These are phyloP conservation scores for Dioscorea dumetorum DNA, from an alignment of 106 monocot genomes.

Conservation along the genomic window DNA sequence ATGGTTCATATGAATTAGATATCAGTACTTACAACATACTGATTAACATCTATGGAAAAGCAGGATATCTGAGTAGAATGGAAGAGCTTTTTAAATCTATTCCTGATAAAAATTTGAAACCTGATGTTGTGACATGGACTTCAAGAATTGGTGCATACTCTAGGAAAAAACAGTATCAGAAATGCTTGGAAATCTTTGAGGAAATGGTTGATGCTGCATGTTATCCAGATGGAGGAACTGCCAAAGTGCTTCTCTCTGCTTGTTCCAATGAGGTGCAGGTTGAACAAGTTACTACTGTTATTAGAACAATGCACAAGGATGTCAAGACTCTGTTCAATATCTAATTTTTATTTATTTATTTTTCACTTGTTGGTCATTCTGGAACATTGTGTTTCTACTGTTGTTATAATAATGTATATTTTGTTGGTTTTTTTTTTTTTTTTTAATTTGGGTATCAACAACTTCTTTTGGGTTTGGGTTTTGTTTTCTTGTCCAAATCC, in stretches of 20 bases:
- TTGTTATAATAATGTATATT: no score
- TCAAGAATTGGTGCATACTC: constrained; percentile 72
- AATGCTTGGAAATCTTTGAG: constrained; percentile 79
- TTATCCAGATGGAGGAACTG: constrained; percentile 85
- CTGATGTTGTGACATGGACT: constrained; percentile 86
- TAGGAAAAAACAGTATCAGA: constrained; percentile 59
- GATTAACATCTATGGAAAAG: constrained; percentile 69
- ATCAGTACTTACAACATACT: constrained; percentile 86
- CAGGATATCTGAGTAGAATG: constrained; percentile 66
- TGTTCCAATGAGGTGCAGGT: constrained; percentile 68
- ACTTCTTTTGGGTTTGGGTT: no score
- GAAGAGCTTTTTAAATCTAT: constrained; percentile 57
- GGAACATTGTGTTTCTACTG: neutral
- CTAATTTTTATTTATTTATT: no score
- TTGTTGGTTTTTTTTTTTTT: no score
- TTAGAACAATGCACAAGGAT: constrained; percentile 86
- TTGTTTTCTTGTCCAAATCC: no score
- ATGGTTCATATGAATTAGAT: constrained; percentile 32
- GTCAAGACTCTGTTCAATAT: constrained; percentile 18
- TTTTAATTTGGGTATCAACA: no score
- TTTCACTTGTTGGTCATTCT: neutral
- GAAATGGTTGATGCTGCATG: constrained; percentile 86
- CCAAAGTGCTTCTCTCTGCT: constrained; percentile 61
- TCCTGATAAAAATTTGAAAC: constrained; percentile 23
- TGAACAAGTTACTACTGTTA: constrained; percentile 52